Conservation (phyloP, 352 stramenopile species). For the Aphanomyces euteiches region DNA sequence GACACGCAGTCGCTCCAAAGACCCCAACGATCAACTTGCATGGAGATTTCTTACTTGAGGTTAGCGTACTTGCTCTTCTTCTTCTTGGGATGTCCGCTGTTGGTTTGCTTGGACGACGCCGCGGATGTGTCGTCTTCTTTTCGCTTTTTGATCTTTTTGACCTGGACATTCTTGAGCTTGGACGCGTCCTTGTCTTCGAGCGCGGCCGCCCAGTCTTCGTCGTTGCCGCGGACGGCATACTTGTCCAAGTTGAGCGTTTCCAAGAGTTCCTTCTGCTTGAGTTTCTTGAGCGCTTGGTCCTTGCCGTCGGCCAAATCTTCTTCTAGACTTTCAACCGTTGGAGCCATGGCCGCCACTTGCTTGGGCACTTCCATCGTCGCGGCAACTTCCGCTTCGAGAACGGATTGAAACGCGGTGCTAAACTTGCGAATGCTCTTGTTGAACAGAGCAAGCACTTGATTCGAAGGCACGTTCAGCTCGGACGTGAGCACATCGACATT, state of each 20-base stretch:
- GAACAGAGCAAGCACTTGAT: slow-evolving; percentile 97
- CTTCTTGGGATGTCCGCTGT: slow-evolving; percentile 42
- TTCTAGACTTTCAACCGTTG: slow-evolving; percentile 76
- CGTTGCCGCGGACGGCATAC: slow-evolving; percentile 91
- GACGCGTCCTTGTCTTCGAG: slow-evolving; percentile 44
- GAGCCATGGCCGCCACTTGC: slow-evolving; percentile 71
- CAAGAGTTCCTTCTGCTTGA: slow-evolving; percentile 82
- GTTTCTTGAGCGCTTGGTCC: slow-evolving; percentile 66
- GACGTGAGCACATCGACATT: slow-evolving; percentile 91
- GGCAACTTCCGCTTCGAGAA: slow-evolving; percentile 77
- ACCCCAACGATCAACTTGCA: no score
- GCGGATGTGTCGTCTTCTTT: slow-evolving; percentile 48
- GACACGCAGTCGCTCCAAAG: no score
- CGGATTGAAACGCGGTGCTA: slow-evolving; percentile 62
- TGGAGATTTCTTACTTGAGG: slow-evolving; percentile 32
- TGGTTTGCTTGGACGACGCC: slow-evolving; percentile 33
- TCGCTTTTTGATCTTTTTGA: slow-evolving; percentile 81
- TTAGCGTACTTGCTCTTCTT: slow-evolving; percentile 81
- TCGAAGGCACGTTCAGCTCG: slow-evolving; percentile 93
- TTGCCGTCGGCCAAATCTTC: slow-evolving; percentile 75
- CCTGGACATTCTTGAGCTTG: slow-evolving; percentile 51
- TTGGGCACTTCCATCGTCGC: slow-evolving; percentile 61
- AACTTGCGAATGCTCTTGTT: slow-evolving; percentile 96
- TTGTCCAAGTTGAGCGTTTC: slow-evolving; percentile 92
- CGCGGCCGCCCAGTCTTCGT: slow-evolving; percentile 87